Evolutionary conservation across 129 eudicot genomes (phyloP).

Genomic region (Chrysanthemum lavandulifolium): DNA sequence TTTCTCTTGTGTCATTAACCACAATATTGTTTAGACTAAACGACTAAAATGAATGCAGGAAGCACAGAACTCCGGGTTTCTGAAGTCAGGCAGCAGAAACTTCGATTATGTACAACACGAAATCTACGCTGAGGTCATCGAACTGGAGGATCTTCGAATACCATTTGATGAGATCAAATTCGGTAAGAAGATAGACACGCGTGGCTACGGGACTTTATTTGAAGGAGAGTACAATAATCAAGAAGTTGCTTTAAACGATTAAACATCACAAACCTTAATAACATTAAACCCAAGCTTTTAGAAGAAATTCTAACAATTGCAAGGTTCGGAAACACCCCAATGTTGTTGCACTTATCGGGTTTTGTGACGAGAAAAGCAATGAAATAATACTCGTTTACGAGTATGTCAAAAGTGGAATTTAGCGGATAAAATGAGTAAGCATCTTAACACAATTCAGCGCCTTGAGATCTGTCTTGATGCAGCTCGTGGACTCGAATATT

Average conservation of each 20-base stretch:
- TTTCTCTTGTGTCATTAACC: neutral
- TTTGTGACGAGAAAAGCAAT: constrained; percentile 30
- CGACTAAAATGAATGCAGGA: constrained; percentile 19
- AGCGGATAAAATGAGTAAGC: constrained; percentile 34
- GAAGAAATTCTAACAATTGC: constrained; percentile 20
- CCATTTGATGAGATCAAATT: constrained; percentile 28
- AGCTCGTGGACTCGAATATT: constrained; percentile 36
- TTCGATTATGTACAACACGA: neutral
- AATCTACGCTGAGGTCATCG: constrained; percentile 8
- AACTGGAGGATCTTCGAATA: constrained; percentile 29
- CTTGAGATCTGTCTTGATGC: constrained; percentile 41
- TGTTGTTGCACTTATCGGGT: constrained; percentile 31
- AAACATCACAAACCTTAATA: constrained; percentile 33
- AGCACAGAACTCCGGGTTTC: constrained; percentile 9
- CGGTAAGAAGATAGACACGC: constrained; percentile 27
- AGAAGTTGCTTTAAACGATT: constrained; percentile 31
- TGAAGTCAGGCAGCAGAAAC: constrained; percentile 13
- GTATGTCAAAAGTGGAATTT: constrained; percentile 25
- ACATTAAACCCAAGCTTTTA: constrained; percentile 36
- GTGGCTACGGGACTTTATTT: constrained; percentile 35
- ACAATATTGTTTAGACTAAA: constrained; percentile 9
- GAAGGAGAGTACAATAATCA: constrained; percentile 29
- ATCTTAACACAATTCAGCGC: constrained; percentile 34
- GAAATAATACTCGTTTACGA: constrained; percentile 36
- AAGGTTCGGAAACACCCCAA: constrained; percentile 32